Conservation (phyloP, 2,329 filamentous ascomycete species). For the Trichophyton simii region DNA sequence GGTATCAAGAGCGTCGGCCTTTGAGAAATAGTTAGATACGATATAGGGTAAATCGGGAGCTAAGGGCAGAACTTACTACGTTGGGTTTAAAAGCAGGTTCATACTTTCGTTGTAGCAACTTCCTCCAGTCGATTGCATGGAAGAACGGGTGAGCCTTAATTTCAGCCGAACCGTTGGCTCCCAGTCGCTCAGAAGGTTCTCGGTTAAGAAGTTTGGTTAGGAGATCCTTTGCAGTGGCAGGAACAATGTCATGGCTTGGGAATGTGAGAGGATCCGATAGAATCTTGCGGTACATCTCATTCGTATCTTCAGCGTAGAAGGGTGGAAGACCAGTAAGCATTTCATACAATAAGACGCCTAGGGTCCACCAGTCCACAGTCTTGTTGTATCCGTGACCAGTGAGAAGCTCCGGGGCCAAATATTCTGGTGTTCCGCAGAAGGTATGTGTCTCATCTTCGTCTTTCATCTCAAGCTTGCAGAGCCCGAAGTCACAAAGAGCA, state of each 20-base stretch:
- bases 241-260: conserved; percentile 82
- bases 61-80: conserved; percentile 55
- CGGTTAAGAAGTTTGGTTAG: conserved; percentile 83
- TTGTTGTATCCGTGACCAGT: conserved; percentile 95
- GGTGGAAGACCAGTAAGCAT: conserved; percentile 96
- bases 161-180: conserved; percentile 85
- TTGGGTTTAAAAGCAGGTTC: conserved; percentile 96
- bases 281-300: conserved; percentile 99
- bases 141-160: conserved; percentile 99
- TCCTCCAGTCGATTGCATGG: conserved; percentile 97
- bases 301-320: conserved; percentile 98
- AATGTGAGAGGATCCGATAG: conserved; percentile 91
- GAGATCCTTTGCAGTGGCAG: conserved; percentile 83
- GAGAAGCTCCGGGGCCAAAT: conserved; percentile 85
- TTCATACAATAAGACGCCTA: conserved; percentile 92
- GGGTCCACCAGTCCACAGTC: conserved; percentile 97
- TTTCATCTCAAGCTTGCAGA: conserved; percentile 99
- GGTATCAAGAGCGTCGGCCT: conserved; percentile 80
- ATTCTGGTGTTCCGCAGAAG: conserved; percentile 96
- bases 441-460: conserved; percentile 97
- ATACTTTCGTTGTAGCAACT: conserved; percentile 92
- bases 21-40: not conserved
- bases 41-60: not conserved
- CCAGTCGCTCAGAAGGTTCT: conserved; percentile 76
- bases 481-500: conserved; percentile 90